phyloP scores from a whole-genome alignment of 805 yeast genomes.

The Danielia oregonensis region DNA sequence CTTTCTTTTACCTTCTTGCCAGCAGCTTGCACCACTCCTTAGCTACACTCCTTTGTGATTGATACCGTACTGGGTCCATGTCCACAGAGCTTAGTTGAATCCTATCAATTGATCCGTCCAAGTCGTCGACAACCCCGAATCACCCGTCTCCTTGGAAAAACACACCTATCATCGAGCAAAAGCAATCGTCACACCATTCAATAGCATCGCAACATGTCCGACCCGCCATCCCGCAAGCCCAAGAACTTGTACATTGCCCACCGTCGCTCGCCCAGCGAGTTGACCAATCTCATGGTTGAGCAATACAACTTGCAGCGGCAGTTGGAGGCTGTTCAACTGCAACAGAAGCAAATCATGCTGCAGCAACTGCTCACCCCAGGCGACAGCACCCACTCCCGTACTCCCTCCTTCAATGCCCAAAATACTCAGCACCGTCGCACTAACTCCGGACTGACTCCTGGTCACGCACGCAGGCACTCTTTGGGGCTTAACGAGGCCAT shows the following conservation, averaged over 20 bases:
- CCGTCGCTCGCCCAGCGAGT: slow-evolving; percentile 91
- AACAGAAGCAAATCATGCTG: slow-evolving; percentile 83
- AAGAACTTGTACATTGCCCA: slow-evolving; percentile 84
- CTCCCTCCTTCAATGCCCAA: slow-evolving; percentile 20
- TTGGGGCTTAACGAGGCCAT: slow-evolving; percentile 89
- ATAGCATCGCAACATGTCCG: slow-evolving; percentile 15
- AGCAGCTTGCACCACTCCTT: not conserved
- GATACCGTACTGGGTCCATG: too few species aligned
- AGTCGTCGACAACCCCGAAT: too few species aligned
- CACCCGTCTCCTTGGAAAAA: too few species aligned
- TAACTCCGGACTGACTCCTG: slow-evolving; percentile 36
- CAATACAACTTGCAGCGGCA: slow-evolving; percentile 88
- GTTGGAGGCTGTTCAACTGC: slow-evolving; percentile 85
- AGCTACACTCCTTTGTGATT: not conserved
- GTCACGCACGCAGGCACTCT: slow-evolving; percentile 90
- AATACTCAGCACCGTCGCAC: slow-evolving; percentile 30
- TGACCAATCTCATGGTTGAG: slow-evolving; percentile 89
- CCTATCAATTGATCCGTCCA: too few species aligned
- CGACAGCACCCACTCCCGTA: slow-evolving; percentile 33
- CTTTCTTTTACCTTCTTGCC: slow-evolving; percentile 1
- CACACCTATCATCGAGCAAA: too few species aligned
- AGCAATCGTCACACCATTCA: too few species aligned
- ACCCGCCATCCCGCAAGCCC: slow-evolving; percentile 23
- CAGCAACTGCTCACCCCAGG: slow-evolving; percentile 47
- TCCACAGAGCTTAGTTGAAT: too few species aligned